phyloP scores from a whole-genome alignment of 371 early-diverging fungal genomes.

The Sporodiniella umbellata region DNA sequence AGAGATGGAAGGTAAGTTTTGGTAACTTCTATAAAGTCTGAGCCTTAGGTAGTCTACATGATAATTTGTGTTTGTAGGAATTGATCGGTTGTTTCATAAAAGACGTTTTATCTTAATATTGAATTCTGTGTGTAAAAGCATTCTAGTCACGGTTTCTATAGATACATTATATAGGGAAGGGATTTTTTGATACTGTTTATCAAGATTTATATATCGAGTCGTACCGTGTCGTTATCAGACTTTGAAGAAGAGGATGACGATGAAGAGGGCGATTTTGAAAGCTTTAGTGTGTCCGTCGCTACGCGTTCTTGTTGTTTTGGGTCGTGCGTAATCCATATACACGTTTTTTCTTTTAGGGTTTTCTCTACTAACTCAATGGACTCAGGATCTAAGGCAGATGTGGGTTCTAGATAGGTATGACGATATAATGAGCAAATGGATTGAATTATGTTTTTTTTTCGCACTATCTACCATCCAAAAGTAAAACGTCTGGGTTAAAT shows the following conservation, averaged over 20 bases:
- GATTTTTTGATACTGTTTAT: no score
- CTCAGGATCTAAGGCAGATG: conserved; percentile 80
- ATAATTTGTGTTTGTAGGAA: no score
- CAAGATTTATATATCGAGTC: background rate
- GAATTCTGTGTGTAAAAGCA: no score
- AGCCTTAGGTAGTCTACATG: no score
- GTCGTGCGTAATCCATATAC: conserved; percentile 83
- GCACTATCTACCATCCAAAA: conserved; percentile 69
- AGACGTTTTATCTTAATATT: no score
- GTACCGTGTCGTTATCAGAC: background rate
- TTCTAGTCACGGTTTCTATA: no score
- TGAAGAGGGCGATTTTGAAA: conserved; percentile 1
- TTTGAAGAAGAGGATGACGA: background rate
- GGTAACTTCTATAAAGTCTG: no score
- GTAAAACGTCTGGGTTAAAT: conserved; percentile 74
- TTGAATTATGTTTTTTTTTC: background rate
- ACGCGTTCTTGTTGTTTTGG: conserved; percentile 73
- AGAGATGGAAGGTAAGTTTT: no score
- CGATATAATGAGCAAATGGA: background rate
- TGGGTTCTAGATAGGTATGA: conserved; percentile 62
- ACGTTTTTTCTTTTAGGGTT: conserved; percentile 56
- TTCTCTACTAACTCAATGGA: conserved; percentile 72
- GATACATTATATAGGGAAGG: no score
- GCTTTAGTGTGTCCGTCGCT: conserved; percentile 36
- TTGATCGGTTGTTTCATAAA: no score